Conservation (phyloP, 352 stramenopile genomes). For the Pseudoperonospora humuli region DNA sequence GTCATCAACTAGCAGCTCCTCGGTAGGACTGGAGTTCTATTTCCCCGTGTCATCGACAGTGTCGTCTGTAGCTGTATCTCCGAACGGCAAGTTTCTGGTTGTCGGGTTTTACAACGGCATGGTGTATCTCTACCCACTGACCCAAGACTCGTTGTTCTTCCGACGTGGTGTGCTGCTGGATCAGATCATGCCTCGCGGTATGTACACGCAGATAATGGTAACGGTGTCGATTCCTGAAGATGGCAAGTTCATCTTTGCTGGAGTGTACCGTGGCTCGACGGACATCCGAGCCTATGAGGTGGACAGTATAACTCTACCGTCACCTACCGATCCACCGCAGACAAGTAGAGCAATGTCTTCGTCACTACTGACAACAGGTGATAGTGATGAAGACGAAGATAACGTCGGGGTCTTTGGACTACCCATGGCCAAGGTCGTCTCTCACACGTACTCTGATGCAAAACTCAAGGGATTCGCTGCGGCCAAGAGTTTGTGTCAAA, state of each 20-base stretch:
- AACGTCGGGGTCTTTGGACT: conserved; percentile 24
- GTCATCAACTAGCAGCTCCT: too few relatives aligned
- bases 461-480: conserved; percentile 82
- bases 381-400: conserved; percentile 26
- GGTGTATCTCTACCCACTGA: conserved; percentile 51
- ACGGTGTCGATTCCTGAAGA: conserved; percentile 66
- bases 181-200: conserved; percentile 67
- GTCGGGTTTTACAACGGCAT: conserved; percentile 76
- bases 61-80: conserved; percentile 69
- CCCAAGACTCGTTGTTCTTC: conserved; percentile 51
- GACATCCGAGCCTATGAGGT: conserved; percentile 80
- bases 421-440: conserved; percentile 41
- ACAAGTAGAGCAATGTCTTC: conserved; percentile 2
- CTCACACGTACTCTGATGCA: conserved; percentile 70
- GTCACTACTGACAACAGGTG: conserved; percentile 4
- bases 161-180: conserved; percentile 68
- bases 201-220: conserved; percentile 82
- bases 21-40: conserved; percentile 52
- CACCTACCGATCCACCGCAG: conserved; percentile 9
- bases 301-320: conserved; percentile 65
- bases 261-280: conserved; percentile 79
- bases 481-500: conserved; percentile 54
- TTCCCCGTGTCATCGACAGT: conserved; percentile 61
- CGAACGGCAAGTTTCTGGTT: conserved; percentile 64
- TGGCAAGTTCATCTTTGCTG: conserved; percentile 81